These are phyloP conservation scores for Colletotrichum graminicola DNA, from an alignment of 2,329 filamentous ascomycete species.

Conservation along the genomic window DNA sequence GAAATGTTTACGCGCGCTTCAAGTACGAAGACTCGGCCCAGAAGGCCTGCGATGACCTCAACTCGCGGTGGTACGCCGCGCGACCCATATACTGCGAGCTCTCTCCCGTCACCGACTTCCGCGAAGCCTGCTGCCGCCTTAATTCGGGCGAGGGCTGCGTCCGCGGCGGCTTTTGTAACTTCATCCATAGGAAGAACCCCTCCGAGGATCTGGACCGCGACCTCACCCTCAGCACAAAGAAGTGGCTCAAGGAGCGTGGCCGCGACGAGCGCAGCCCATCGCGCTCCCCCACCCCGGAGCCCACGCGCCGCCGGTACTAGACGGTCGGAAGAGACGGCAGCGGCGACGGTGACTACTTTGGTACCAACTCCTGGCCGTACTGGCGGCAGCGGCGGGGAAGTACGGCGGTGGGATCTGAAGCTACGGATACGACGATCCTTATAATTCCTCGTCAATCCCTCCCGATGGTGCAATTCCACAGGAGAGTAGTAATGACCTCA, in stretches of 20 bases:
- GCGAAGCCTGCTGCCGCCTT: constrained; percentile 95
- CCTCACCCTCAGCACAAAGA: constrained; percentile 89
- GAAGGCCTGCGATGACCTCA: constrained; percentile 92
- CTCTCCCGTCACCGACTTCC: constrained; percentile 95
- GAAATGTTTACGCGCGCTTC: constrained; percentile 99
- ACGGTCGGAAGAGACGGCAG: background rate
- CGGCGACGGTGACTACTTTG: background rate
- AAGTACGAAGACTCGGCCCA: constrained; percentile 99
- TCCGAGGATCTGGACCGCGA: constrained; percentile 89
- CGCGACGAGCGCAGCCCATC: constrained; percentile 85
- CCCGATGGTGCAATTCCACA: background rate
- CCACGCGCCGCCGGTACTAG: constrained; percentile 78
- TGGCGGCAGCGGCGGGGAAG: background rate
- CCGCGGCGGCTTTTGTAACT: constrained; percentile 97
- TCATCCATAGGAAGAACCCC: constrained; percentile 98
- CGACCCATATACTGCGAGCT: constrained; percentile 98
- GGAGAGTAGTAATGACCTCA: background rate
- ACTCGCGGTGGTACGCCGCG: constrained; percentile 96
- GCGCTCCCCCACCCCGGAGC: constrained; percentile 88
- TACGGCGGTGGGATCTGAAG: background rate
- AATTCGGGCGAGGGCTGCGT: constrained; percentile 97
- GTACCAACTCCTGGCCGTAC: background rate
- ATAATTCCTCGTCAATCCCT: background rate
- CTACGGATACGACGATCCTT: background rate
- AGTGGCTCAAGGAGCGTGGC: constrained; percentile 90